phyloP scores from a whole-genome alignment of 306 rosid species.

The Luffa acutangula region DNA sequence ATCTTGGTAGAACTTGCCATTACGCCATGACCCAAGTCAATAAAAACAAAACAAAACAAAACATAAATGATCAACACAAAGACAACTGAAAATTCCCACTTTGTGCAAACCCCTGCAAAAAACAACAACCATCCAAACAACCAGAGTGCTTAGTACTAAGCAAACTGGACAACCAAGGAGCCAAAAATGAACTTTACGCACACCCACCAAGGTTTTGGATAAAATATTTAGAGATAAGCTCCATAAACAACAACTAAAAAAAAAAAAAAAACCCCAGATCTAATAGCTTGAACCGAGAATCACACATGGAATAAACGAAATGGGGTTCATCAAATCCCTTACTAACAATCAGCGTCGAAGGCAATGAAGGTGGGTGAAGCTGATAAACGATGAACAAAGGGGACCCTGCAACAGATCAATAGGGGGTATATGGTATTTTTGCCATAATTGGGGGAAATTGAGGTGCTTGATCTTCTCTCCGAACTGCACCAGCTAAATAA shows the following conservation, averaged over 20 bases:
- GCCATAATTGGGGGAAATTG: neutral
- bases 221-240: neutral
- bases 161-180: neutral
- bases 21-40: neutral
- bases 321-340: neutral
- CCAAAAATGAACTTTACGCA: neutral
- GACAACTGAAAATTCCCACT: neutral
- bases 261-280: neutral
- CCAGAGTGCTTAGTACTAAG: neutral
- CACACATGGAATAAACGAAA: neutral
- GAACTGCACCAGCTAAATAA: neutral
- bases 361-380: neutral
- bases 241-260: neutral
- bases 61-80: neutral
- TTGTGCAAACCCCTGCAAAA: neutral
- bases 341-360: neutral
- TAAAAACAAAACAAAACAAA: neutral
- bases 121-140: neutral
- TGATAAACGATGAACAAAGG: neutral
- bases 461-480: neutral
- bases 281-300: neutral
- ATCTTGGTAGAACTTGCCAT: neutral
- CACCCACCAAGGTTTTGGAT: neutral
- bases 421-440: neutral
- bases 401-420: neutral